Evolutionary conservation across 139 green algal genomes (phyloP).

Genomic region (Coelastrella sp.): DNA sequence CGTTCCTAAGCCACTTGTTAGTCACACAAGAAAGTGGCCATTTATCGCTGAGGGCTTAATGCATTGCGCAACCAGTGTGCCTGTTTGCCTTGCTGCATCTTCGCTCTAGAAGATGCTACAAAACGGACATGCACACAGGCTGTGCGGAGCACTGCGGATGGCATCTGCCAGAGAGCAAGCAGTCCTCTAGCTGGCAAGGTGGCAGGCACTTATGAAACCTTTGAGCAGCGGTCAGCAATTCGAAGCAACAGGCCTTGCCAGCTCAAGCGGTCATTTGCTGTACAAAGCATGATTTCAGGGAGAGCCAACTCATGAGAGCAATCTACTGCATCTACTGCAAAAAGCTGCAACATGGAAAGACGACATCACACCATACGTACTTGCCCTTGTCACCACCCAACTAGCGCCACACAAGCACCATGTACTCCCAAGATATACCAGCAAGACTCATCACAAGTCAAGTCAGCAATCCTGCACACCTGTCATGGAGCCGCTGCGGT

Average conservation of each 20-base stretch:
- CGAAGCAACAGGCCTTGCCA: neutral
- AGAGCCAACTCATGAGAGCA: no score
- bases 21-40: no score
- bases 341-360: neutral
- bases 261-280: neutral
- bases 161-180: neutral
- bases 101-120: no score
- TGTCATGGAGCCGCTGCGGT: slow-evolving; percentile 62
- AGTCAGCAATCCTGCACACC: neutral
- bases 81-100: no score
- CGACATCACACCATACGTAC: neutral
- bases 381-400: no score
- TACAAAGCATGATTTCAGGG: no score
- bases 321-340: no score
- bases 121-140: neutral
- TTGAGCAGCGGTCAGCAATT: neutral
- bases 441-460: neutral
- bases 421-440: neutral
- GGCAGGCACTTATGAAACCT: neutral
- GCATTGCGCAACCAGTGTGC: no score
- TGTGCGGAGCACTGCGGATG: neutral
- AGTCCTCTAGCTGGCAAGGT: neutral
- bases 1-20: neutral
- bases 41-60: no score
- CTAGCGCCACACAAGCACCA: no score